Conservation (phyloP, 192 early-diverging fungal genomes). For the Rhizophagus sp. region DNA sequence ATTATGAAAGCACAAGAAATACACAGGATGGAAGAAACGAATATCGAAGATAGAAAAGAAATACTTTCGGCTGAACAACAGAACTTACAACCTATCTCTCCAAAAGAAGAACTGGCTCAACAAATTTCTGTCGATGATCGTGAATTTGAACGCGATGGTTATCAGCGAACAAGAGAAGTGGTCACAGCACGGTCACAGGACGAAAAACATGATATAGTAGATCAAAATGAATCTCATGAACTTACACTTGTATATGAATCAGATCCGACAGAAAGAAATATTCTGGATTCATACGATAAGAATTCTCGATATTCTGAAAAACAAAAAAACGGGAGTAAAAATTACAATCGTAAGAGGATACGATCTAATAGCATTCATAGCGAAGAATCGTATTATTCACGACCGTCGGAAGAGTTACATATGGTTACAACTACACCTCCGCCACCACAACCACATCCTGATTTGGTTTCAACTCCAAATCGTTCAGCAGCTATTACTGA, state of each 20-base stretch:
- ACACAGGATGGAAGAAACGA: background rate
- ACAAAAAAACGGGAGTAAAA: background rate
- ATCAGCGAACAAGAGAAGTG: background rate
- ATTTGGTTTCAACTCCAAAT: constrained; percentile 12
- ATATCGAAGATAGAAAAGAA: constrained; percentile 5
- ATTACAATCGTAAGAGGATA: constrained; percentile 7
- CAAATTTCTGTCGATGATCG: background rate
- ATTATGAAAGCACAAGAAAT: background rate
- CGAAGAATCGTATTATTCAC: constrained; percentile 5
- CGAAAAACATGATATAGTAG: background rate
- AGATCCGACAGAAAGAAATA: background rate
- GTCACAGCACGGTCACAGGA: background rate
- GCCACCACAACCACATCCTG: background rate
- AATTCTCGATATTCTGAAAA: constrained; percentile 1
- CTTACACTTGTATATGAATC: background rate
- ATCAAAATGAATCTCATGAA: constrained; percentile 10
- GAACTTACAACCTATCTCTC: background rate
- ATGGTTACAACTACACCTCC: background rate
- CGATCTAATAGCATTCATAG: background rate
- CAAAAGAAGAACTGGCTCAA: background rate
- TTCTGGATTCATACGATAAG: background rate
- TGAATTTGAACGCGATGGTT: background rate
- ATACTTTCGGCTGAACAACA: background rate
- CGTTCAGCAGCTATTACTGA: background rate
- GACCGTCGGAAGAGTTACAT: background rate